phyloP scores from a whole-genome alignment of 1,139 yeast genomes.

The Taiozyma sp. region DNA sequence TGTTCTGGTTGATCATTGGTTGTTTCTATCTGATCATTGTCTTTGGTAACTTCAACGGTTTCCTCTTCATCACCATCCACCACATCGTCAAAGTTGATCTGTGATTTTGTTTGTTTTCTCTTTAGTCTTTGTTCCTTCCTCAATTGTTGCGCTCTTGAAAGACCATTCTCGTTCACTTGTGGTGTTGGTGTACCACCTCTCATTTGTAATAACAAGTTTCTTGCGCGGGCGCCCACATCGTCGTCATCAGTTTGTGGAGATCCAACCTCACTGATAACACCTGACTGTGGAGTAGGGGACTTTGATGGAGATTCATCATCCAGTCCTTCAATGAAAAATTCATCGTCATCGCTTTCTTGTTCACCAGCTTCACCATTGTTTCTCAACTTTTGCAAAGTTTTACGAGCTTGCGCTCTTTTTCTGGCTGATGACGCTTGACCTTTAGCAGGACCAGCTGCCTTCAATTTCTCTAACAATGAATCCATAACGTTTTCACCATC shows the following conservation, averaged over 20 bases:
- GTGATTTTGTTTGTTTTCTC: conserved; percentile 15
- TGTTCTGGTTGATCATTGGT: not conserved
- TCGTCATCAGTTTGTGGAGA: conserved; percentile 22
- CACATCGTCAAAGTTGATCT: not conserved
- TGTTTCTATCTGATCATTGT: not conserved
- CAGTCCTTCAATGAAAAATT: conserved; percentile 7
- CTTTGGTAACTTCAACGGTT: not conserved
- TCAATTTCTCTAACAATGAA: conserved; percentile 63
- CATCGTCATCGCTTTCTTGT: conserved; percentile 15
- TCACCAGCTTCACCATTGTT: conserved; percentile 21
- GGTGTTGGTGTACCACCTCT: conserved; percentile 33
- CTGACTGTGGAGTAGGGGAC: conserved; percentile 1
- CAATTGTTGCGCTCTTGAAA: conserved; percentile 23
- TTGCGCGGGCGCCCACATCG: conserved; percentile 57
- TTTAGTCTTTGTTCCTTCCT: conserved; percentile 25
- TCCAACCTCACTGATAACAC: not conserved
- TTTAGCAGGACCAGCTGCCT: conserved; percentile 67
- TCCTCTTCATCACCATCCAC: conserved; percentile 2
- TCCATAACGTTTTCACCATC: conserved; percentile 60
- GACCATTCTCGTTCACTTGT: conserved; percentile 13
- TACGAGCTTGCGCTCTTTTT: conserved; percentile 75
- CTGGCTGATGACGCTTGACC: conserved; percentile 80
- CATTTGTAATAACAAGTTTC: conserved; percentile 53
- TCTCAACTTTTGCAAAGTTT: conserved; percentile 43
- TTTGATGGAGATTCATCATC: conserved; percentile 7